A percentile compares a stretch with the other conserved stretches of the same genome.
These are phyloP conservation scores for Cytospora piceicola DNA, from an alignment of 2,329 filamentous ascomycete genomes.

Conservation along the genomic window DNA sequence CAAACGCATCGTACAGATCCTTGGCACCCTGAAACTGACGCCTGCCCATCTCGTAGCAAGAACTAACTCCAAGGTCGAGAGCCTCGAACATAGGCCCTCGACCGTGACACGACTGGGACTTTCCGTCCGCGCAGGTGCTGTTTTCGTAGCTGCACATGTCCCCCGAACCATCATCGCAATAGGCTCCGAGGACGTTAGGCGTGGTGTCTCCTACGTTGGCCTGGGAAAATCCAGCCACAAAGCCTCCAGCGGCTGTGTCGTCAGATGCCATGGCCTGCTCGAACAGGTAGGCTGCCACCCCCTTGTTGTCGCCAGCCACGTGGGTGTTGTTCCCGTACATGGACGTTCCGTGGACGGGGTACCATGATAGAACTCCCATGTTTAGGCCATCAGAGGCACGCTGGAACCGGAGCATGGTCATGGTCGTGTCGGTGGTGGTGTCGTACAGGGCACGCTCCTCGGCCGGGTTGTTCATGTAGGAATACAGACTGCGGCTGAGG, in stretches of 20 bases:
- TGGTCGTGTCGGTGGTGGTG: constrained; percentile 68
- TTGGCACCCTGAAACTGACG: constrained; percentile 67
- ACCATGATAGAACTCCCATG: constrained; percentile 86
- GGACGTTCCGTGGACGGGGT: constrained; percentile 87
- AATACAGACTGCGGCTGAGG: constrained; percentile 81
- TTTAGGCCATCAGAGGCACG: constrained; percentile 72
- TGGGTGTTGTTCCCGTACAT: constrained; percentile 90
- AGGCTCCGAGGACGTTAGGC: constrained; percentile 82
- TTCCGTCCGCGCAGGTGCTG: constrained; percentile 75
- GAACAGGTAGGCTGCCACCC: constrained; percentile 81
- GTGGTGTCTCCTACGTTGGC: constrained; percentile 88
- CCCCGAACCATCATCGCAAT: constrained; percentile 81
- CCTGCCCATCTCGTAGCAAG: constrained; percentile 74
- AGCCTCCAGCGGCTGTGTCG: constrained; percentile 61
- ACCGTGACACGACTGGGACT: constrained; percentile 69
- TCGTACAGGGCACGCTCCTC: constrained; percentile 71
- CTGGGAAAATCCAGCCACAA: constrained; percentile 90
- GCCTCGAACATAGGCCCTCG: constrained; percentile 69
- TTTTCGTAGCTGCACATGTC: constrained; percentile 72
- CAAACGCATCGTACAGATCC: constrained; percentile 53
- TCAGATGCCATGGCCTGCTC: constrained; percentile 68
- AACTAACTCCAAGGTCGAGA: constrained; percentile 72
- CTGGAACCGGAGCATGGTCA: constrained; percentile 78
- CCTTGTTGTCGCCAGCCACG: constrained; percentile 90
- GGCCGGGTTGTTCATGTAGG: constrained; percentile 81